Base-by-base conservation (phyloP, 192 early-diverging fungal species). In the Coemansia sp. region DNA sequence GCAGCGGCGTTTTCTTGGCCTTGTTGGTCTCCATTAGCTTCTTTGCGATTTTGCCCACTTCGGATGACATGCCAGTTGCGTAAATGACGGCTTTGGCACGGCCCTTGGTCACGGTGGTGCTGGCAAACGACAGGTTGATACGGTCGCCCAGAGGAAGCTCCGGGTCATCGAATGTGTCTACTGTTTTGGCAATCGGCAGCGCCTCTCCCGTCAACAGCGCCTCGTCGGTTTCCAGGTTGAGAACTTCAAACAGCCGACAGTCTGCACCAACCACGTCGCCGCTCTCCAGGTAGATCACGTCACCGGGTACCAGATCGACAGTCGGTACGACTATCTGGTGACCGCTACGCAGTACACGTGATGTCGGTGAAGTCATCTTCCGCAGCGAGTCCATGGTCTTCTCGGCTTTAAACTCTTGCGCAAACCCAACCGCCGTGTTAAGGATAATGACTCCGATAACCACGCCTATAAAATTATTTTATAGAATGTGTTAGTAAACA, bases 261-360 rank as follows among this genome's bases (percentile, higher is more conserved):
- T 97, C 96, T 21, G 96, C 96, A 35, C 92, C 93, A 43, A 97
- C 85, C 14, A 93, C 93, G 70, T 98, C 96, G 39, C 96, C 96
- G 65, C 91, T 91, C 69, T 98, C 92, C 15, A 98, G 79, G 24
- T 93, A 87, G 41, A 98, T 85, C 37, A 98, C 68, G 71, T 98
- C 96, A 23, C 96, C 95, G 1, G 92, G 91, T 8, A 96, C 93
- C 11, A 95, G 72, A 8, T 91, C 90, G 47, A 75, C 77, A 7
- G 94, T 92, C 15, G 94, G 82, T 45, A 96, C 81, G 14, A 85
- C 85, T 17, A 84, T 79, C 69, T 87, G 84, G 35, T 84, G 82
- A 6, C 92, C 93, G 57, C 90, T 89, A 52, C 96, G 91, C 70
- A 98, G 79, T 25, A 98, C 94, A 37, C 85, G 87, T 21, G 90